Evolutionary conservation across 2,329 filamentous ascomycete species (phyloP).

Genomic region (Epichloe uncinata): DNA sequence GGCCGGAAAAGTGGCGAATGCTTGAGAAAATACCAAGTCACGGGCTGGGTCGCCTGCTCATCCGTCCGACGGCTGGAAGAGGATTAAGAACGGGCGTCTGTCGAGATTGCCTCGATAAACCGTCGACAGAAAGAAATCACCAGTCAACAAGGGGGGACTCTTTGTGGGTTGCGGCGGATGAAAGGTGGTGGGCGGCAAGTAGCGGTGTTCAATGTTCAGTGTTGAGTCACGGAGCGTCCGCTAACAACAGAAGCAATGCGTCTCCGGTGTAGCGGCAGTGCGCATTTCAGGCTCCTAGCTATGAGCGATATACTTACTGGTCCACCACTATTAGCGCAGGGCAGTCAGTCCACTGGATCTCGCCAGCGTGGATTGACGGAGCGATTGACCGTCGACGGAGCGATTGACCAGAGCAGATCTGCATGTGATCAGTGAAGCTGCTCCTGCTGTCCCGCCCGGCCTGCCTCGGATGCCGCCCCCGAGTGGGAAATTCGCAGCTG

Average conservation of each 20-base stretch:
- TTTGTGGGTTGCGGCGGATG: not conserved
- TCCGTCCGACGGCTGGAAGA: not conserved
- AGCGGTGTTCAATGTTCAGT: not conserved
- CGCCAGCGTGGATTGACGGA: too few species aligned
- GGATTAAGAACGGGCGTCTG: too few species aligned
- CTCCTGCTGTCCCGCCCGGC: too few species aligned
- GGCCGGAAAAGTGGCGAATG: not conserved
- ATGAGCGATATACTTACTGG: conserved; percentile 7
- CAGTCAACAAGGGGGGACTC: not conserved
- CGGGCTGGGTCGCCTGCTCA: not conserved
- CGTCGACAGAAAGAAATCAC: not conserved
- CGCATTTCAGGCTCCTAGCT: not conserved
- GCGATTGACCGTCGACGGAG: too few species aligned
- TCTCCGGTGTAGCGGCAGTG: conserved; percentile 1
- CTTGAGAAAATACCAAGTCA: not conserved
- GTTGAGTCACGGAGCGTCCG: not conserved
- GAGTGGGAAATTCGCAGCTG: not conserved
- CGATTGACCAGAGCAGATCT: too few species aligned
- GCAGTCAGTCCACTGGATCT: too few species aligned
- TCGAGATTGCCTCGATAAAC: conserved; percentile 2
- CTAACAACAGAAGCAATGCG: conserved; percentile 7
- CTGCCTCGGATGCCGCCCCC: too few species aligned
- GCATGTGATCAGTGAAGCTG: too few species aligned
- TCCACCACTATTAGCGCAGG: too few species aligned
- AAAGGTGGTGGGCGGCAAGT: not conserved